Evolutionary conservation across 208 protist genomes (phyloP), one percentile per base, ranked within the genome.

Genomic region (Leptomonas pyrrhocoris): DNA sequence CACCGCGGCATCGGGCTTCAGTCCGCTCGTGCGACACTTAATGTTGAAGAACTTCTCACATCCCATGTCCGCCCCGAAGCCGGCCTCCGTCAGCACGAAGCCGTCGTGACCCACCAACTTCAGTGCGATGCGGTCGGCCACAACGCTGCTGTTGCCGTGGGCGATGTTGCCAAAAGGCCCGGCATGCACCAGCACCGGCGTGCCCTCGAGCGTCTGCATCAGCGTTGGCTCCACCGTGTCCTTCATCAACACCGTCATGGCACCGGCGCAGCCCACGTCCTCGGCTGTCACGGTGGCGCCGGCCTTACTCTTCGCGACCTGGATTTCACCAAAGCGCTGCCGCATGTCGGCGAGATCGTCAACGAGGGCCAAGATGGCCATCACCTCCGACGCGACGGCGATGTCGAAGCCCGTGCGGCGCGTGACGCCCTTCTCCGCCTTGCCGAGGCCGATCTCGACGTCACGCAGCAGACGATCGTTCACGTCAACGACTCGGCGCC

Each of bases 151-250:
- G 85, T 99, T 99, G 51, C 98, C 98, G 84, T 99, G 98, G 18
- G 98, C 98, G 77, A 99, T 99, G 77, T 99, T 99, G 60, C 98
- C 98, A 68, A 99, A 99, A 13, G 98, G 98, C 46, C 98, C 98
- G 16, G 96, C 97, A 83, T 99, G 98, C 34, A 99, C 98, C 21
- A 99, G 89, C 54, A 98, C 93, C 18, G 93, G 96, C 7, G 95
- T 98, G 53, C 91, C 94, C 84, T 99, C 98, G 23, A 99, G 77
- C 8, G 97, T 99, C 82, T 99, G 98, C 97, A 99, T 99, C n/a
- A 99, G 79, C 40, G 92, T 99, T 50, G 98, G 98, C 68, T 96
- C 90, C 54, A 99, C 77, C 50, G 96, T 68, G 60, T 99, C 97
- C 74, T 97, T 98, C 96, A 99, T 98, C 19, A 99, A 81, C 27